Base-by-base conservation (phyloP, 2,329 filamentous ascomycete genomes). In the Malbranchea zuffiana region DNA sequence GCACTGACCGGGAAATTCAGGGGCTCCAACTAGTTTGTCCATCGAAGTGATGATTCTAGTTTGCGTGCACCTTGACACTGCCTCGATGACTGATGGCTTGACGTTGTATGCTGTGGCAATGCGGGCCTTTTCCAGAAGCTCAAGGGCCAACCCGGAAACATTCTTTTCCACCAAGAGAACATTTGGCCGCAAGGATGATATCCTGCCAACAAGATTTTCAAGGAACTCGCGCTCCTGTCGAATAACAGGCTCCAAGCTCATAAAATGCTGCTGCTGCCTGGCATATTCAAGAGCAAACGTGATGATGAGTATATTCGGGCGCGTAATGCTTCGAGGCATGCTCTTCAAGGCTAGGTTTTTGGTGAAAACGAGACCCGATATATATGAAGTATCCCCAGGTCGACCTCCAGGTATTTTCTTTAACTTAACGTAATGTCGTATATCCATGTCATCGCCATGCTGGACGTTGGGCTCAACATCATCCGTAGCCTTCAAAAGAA, bases 271-370 rank as follows among this genome's bases (percentile, higher is more conserved):
- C 53, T 88, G 80, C 49, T 95, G 86, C 25, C 90, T 77, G 41
- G 92, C 84, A 57, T 98, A 98, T 55, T 98, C 90, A 40, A 98
- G 84, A 0, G 90, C 79, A 53, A 98, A 98, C 0, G 86, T 88
- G 40, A 98, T 80, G 45, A 98, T 84, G 32, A 94, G 72, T 43
- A 98, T 90, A 20, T 85, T 78, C 3, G 90, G 90, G 37, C 83
- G 80, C 8, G 71, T 60, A 44, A 96, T 90, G 44, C 77, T 83
- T 40, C 90, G 75, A 12, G 83, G 80, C 90, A 98, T 98, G 59
- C 82, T 93, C 57, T 98, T 98, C 35, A 96, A 65, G 0, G 92
- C 90, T 34, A 98, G 66, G 46, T 98, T 98, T 56, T 98, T 98
- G 8, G 86, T 90, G 56, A 98, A 98, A 1, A 98, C 87, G 6